phyloP scores from a whole-genome alignment of 1,284 basidiomycete genomes.

The Chalciporus piperatoides region DNA sequence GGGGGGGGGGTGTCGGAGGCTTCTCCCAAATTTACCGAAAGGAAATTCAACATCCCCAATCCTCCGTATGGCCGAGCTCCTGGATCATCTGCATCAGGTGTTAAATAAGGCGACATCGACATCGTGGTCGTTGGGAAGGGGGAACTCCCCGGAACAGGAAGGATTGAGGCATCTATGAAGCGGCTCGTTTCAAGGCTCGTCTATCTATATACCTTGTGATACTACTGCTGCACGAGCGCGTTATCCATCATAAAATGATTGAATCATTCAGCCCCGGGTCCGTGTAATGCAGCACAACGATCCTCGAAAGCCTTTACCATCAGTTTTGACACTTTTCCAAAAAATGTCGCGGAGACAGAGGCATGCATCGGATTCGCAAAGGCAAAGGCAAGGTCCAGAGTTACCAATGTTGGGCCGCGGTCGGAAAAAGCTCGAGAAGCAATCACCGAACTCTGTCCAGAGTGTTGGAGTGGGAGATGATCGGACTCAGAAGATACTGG shows the following conservation, averaged over 20 bases:
- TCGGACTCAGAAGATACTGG: conserved; percentile 47
- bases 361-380: conserved; percentile 89
- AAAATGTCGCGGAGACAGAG: conserved; percentile 76
- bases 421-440: conserved; percentile 17
- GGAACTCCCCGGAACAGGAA: neutral
- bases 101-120: no score
- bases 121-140: neutral
- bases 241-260: neutral
- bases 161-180: neutral
- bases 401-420: conserved; percentile 63
- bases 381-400: conserved; percentile 78
- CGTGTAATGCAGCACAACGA: conserved; percentile 72
- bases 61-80: neutral
- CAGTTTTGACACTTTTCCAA: conserved; percentile 80
- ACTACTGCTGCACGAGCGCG: neutral
- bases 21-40: neutral
- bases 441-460: conserved; percentile 1
- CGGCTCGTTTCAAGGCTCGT: no score
- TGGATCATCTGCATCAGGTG: no score
- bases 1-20: neutral
- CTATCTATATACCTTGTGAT: neutral
- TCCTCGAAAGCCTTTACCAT: conserved; percentile 94
- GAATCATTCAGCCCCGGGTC: conserved; percentile 29
- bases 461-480: conserved; percentile 26
- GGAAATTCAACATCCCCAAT: neutral